Evolutionary conservation across 345 rosid genomes (phyloP), one percentile per base, ranked within the genome.

Genomic region (Bretschneidera sinensis): DNA sequence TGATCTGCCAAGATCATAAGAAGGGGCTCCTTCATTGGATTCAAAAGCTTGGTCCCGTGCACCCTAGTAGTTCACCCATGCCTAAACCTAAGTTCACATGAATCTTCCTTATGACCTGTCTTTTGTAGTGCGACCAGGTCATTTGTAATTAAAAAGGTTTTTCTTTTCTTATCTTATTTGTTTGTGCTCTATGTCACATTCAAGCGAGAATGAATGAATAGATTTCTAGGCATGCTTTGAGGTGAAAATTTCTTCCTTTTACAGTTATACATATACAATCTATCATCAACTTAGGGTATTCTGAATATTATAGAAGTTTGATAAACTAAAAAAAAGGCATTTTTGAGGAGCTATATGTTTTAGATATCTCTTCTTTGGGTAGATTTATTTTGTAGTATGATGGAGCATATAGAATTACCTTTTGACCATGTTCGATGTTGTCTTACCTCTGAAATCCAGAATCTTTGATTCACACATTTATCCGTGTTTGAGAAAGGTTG

Each of bases 11-110:
- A 60, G 95, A 95, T 76, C 91, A 85, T 39, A 91, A 82, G 80
- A 91, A 88, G 72, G 84, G 96, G 51, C 75, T 82, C 59, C 83
- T 64, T 22, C 89, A 85, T 65, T 85, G 94, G 96, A 91, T 95
- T 59, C 91, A 88, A 60, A 95, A 86, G 83, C 96, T 91, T 20
- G 88, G 85, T 60, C 91, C 90, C 0, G 55, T 74, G n/a, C 78
- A 78, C 57, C 75, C 79, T 19, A 49, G 68, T 69, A 56, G 52
- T 47, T 59, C 79, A 19, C 64, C 77, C 7, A 23, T 71, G 53
- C 83, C 84, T 61, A 91, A 91, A 76, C 94, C 96, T 49, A 85
- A 75, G 63, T 83, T 83, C 71, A 19, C 74, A 55, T 83, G 81
- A 85, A 64, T 63, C 75, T 64, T 60, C 24, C 45, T 64, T 20